These are phyloP conservation scores for Oryza meyeriana DNA, from an alignment of 176 grass and related monocot species.

Conservation along the genomic window DNA sequence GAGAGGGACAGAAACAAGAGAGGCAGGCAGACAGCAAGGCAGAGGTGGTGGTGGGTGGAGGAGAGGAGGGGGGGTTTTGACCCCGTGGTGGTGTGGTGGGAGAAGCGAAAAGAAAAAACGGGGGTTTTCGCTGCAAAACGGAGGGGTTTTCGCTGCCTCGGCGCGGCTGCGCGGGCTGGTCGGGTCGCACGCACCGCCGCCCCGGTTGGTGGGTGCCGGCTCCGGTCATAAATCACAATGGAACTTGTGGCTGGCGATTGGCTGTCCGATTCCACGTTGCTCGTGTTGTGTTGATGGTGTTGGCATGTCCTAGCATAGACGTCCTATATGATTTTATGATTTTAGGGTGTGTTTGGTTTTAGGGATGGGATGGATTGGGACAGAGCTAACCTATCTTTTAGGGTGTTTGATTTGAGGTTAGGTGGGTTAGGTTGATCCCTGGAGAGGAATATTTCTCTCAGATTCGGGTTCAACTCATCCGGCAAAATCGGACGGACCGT, in stretches of 20 bases:
- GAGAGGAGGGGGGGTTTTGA: slow-evolving; percentile 6
- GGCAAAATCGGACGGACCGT: too few species aligned
- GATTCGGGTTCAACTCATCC: too few species aligned
- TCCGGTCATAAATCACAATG: slow-evolving; percentile 9
- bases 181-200: neutral
- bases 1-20: neutral
- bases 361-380: too few species aligned
- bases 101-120: neutral
- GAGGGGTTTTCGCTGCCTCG: neutral
- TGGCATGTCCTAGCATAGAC: too few species aligned
- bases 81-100: neutral
- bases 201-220: slow-evolving; percentile 31
- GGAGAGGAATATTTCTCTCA: too few species aligned
- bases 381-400: too few species aligned
- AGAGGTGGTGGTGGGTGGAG: neutral
- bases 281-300: too few species aligned
- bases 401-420: too few species aligned
- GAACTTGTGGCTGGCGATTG: neutral
- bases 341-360: too few species aligned
- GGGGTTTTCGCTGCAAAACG: neutral
- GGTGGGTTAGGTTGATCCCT: too few species aligned
- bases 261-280: neutral
- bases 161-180: neutral
- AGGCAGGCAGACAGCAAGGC: neutral
- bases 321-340: too few species aligned